These are phyloP conservation scores for Trichoderma orchidacearum DNA, from an alignment of 495 filamentous ascomycete genomes.

Conservation along the genomic window DNA sequence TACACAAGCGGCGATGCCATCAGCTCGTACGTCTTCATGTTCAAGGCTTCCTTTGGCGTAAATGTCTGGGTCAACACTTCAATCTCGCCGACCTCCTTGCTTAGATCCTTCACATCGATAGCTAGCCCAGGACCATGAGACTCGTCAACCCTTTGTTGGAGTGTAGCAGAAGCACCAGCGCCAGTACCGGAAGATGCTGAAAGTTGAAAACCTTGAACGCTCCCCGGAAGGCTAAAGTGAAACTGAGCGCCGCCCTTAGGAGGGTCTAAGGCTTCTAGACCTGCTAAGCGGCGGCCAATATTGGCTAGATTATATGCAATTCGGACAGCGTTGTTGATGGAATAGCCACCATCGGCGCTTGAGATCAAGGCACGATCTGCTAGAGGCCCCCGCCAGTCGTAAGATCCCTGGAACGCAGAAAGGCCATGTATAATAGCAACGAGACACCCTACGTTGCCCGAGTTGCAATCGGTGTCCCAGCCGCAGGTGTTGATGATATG, in stretches of 20 bases:
- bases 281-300: slow-evolving; percentile 9
- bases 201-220: slow-evolving; percentile 15
- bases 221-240: slow-evolving; percentile 17
- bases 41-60: slow-evolving; percentile 6
- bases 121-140: slow-evolving; percentile 6
- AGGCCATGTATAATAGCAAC: slow-evolving; percentile 19
- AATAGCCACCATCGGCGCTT: slow-evolving; percentile 20
- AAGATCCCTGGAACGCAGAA: slow-evolving; percentile 8
- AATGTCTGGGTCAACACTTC: slow-evolving; percentile 12
- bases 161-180: not conserved
- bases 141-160: slow-evolving; percentile 7
- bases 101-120: slow-evolving; percentile 1
- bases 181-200: not conserved
- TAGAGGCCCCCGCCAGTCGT: slow-evolving; percentile 17
- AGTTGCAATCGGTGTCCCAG: slow-evolving; percentile 21
- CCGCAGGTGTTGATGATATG: slow-evolving; percentile 19
- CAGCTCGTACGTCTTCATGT: slow-evolving; percentile 10
- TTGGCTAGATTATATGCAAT: slow-evolving; percentile 14
- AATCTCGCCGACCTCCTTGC: not conserved
- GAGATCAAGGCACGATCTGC: slow-evolving; percentile 16
- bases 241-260: slow-evolving; percentile 18
- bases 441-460: slow-evolving; percentile 17
- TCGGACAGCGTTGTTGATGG: slow-evolving; percentile 17
- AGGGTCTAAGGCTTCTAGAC: slow-evolving; percentile 2
- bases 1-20: slow-evolving; percentile 14